phyloP scores from a whole-genome alignment of 345 rosid species.

The Pistacia integerrima region DNA sequence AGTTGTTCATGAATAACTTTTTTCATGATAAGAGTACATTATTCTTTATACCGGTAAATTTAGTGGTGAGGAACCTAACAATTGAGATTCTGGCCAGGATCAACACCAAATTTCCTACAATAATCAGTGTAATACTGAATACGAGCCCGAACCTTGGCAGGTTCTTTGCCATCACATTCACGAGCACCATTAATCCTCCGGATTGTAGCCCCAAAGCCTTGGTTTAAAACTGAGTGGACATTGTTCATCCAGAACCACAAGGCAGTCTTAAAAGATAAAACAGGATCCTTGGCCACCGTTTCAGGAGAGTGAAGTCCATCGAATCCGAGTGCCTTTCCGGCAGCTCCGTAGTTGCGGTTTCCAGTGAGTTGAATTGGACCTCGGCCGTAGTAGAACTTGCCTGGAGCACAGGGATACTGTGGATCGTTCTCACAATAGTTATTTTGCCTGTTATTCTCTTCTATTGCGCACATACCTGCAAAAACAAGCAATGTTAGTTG shows the following conservation, averaged over 20 bases:
- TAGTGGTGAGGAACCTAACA: background rate
- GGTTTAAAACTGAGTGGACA: conserved; percentile 46
- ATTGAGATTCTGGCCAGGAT: background rate
- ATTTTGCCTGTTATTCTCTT: too few species aligned
- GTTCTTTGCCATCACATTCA: background rate
- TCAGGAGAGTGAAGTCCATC: conserved; percentile 64
- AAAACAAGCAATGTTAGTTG: too few species aligned
- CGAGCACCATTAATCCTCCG: background rate
- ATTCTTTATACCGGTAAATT: too few species aligned
- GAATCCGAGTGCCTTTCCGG: conserved; percentile 48
- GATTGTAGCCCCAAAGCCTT: conserved; percentile 38
- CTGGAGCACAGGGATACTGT: conserved; percentile 55
- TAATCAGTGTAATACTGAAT: background rate
- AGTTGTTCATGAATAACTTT: too few species aligned
- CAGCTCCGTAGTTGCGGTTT: conserved; percentile 72
- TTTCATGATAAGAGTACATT: too few species aligned
- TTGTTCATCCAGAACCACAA: conserved; percentile 67
- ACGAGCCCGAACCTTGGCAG: background rate
- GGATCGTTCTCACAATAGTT: too few species aligned
- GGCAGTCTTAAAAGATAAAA: conserved; percentile 65
- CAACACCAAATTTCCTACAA: conserved; percentile 4
- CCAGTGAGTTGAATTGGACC: conserved; percentile 74
- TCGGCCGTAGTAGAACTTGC: conserved; percentile 60
- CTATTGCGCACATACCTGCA: too few species aligned
- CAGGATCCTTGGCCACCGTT: conserved; percentile 60